Evolutionary conservation across 2,329 filamentous ascomycete genomes (phyloP).

Genomic region (Talaromyces sp.): DNA sequence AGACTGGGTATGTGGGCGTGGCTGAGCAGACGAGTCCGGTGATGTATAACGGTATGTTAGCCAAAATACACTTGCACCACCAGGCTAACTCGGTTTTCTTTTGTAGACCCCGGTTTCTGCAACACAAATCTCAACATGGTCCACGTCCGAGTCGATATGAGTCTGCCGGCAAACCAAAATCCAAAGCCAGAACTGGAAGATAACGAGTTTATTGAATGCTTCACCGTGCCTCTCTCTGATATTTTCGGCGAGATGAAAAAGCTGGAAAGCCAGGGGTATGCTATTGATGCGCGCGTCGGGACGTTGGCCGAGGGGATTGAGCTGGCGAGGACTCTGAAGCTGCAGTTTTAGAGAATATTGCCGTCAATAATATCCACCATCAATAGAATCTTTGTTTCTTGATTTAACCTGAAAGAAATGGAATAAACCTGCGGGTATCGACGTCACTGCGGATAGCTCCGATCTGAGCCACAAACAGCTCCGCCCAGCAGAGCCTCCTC

Average conservation of each 20-base stretch:
- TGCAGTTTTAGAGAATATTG: neutral
- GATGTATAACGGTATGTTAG: constrained; percentile 40
- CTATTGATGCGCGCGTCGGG: constrained; percentile 73
- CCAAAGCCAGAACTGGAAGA: constrained; percentile 68
- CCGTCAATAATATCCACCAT: neutral
- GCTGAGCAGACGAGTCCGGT: constrained; percentile 38
- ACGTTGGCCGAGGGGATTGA: constrained; percentile 75
- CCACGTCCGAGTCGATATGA: constrained; percentile 68
- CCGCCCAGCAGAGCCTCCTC: neutral
- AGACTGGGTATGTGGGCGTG: constrained; percentile 52
- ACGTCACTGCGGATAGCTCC: neutral
- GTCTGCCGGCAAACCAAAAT: constrained; percentile 62
- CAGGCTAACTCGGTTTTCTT: neutral
- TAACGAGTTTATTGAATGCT: constrained; percentile 77
- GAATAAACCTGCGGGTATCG: neutral
- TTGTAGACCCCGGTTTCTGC: constrained; percentile 43
- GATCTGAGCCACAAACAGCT: neutral
- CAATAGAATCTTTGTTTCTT: neutral
- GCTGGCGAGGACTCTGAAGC: constrained; percentile 50
- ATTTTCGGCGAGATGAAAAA: constrained; percentile 63
- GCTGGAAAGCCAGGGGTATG: constrained; percentile 66
- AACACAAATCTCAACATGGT: constrained; percentile 53
- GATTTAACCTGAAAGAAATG: neutral
- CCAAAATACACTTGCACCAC: no score
- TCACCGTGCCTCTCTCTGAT: constrained; percentile 59